A percentile compares a stretch with the other conserved stretches of the same genome.
Conservation (phyloP, 306 rosid genomes). For the Rosa rugosa region DNA sequence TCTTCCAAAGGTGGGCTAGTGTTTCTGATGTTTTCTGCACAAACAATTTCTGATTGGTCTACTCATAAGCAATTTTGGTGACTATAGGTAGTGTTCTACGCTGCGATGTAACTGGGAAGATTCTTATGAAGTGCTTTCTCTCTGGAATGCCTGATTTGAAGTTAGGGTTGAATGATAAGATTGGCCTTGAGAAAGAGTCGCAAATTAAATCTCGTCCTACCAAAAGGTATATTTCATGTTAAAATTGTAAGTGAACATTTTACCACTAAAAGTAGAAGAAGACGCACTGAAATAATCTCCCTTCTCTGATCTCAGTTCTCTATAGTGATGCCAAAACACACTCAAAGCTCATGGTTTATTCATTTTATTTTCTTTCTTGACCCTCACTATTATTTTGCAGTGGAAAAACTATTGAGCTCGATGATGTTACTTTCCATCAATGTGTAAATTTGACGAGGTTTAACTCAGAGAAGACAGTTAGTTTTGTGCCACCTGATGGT, state of each 20-base stretch:
- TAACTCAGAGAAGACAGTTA: conserved; percentile 90
- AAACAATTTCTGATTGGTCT: conserved; percentile 21
- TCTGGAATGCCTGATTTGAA: conserved; percentile 98
- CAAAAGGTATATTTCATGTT: conserved; percentile 56
- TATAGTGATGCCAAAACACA: neutral
- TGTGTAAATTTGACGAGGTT: conserved; percentile 96
- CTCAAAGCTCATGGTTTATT: neutral
- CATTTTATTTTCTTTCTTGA: neutral
- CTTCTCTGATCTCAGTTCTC: neutral
- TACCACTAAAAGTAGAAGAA: neutral
- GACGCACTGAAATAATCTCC: neutral
- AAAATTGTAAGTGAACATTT: neutral
- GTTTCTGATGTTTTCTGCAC: conserved; percentile 12
- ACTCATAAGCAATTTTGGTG: conserved; percentile 29
- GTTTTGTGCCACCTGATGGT: conserved; percentile 97
- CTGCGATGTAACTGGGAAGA: conserved; percentile 89
- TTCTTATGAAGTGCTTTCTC: conserved; percentile 94
- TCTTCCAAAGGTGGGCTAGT: conserved; percentile 76
- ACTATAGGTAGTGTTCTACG: conserved; percentile 79
- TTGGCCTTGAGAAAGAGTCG: conserved; percentile 98
- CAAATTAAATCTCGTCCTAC: conserved; percentile 81
- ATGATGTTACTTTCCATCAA: conserved; percentile 94
- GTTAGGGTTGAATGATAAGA: conserved; percentile 93
- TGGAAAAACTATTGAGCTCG: conserved; percentile 94
- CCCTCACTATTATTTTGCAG: conserved; percentile 43